These are phyloP conservation scores for Xylaria sp. DNA, from an alignment of 2,329 filamentous ascomycete species.

Conservation along the genomic window DNA sequence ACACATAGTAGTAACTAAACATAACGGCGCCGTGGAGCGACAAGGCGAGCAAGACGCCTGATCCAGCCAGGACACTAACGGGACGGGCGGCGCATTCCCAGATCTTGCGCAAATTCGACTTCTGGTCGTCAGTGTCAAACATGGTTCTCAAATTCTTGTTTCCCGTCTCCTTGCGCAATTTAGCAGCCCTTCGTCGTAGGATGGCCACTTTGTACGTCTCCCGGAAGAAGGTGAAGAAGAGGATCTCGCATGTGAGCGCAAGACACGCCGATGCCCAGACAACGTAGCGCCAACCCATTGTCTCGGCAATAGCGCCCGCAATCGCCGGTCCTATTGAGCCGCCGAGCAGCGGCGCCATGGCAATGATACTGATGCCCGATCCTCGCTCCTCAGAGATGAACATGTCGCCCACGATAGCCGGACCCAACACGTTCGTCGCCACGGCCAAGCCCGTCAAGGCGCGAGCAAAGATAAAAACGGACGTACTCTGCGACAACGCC, in stretches of 20 bases:
- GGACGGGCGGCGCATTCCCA: slow-evolving; percentile 43
- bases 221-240: slow-evolving; percentile 47
- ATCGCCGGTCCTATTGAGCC: slow-evolving; percentile 54
- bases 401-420: slow-evolving; percentile 59
- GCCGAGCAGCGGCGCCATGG: slow-evolving; percentile 52
- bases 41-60: slow-evolving; percentile 46
- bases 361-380: slow-evolving; percentile 52
- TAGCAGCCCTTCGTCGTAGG: slow-evolving; percentile 39
- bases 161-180: slow-evolving; percentile 30
- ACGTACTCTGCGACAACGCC: slow-evolving; percentile 41
- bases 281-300: slow-evolving; percentile 49
- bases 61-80: slow-evolving; percentile 42
- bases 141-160: slow-evolving; percentile 13
- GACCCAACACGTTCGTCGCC: slow-evolving; percentile 58
- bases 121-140: slow-evolving; percentile 15
- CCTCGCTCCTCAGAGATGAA: slow-evolving; percentile 54
- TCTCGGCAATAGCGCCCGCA: slow-evolving; percentile 49
- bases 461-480: slow-evolving; percentile 48
- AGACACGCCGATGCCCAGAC: slow-evolving; percentile 47
- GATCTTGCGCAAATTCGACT: slow-evolving; percentile 30
- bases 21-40: slow-evolving; percentile 43
- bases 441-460: slow-evolving; percentile 58
- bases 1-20: slow-evolving; percentile 50
- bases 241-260: slow-evolving; percentile 43
- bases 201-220: slow-evolving; percentile 60